Evolutionary conservation across 140 eudicot species (phyloP), one percentile per base, ranked within the genome.

Genomic region (Flaveria floridana): DNA sequence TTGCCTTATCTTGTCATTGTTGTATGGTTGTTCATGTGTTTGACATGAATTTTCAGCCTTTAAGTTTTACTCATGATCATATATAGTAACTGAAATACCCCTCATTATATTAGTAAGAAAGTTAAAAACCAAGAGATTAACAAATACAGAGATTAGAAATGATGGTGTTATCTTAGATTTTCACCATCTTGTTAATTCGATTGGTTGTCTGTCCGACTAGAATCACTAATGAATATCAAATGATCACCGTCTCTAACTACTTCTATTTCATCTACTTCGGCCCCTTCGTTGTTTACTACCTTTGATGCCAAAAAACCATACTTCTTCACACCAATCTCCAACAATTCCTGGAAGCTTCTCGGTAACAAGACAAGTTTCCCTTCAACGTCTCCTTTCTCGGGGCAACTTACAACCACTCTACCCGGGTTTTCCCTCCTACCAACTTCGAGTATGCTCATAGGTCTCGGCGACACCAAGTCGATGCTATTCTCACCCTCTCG

Each of bases 241-340:
- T 84, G 90, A 81, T 95, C 99, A 39, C 97, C 99, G 55, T 91
- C 99, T 75, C 96, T 87, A 52, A 95, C 84, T 50, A 89, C 73
- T 78, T 85, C 89, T 66, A 91, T 85, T 28, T 84, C 86, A 65
- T 91, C 99, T 67, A 95, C 73, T 61, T 78, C 90, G 9, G 87
- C 95, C 23, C 99, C 96, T 15, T 84, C 86, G 80, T 84, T 86
- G 56, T 68, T 82, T 58, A 87, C 63, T 61, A 95, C 82, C 68
- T 51, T 86, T 0, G 78, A 71, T 0, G 87, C 88, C 78, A 44
- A 26, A 68, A 85, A 71, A 4, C 99, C 96, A n/a, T 88, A 95
- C 66, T 81, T 86, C 41, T 78, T 87, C 7, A 59, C 46, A 39
- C 97, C 78, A 16, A 95, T 65, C 10, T 87, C 89, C 4, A 82